Conservation (phyloP, 2,329 filamentous ascomycete genomes). For the Penicillium glabrum region DNA sequence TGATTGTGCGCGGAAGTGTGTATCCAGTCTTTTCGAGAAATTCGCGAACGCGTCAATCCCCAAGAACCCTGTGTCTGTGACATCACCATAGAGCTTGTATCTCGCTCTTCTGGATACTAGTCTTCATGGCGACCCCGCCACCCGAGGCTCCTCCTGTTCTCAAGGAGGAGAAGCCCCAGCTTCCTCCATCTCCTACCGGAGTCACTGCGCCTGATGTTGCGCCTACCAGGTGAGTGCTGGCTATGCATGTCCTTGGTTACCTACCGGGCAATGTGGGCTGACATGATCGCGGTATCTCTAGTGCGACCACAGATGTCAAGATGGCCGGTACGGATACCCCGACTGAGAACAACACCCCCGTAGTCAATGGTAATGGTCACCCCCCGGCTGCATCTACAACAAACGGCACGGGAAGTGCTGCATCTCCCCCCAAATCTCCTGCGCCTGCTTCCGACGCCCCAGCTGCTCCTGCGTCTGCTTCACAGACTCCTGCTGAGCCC, state of each 20-base stretch:
- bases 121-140: conserved; percentile 45
- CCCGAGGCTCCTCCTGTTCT: conserved; percentile 38
- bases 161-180: conserved; percentile 44
- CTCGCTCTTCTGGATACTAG: conserved; percentile 13
- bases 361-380: conserved; percentile 32
- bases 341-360: conserved; percentile 11
- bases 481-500: conserved; percentile 1
- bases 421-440: conserved; percentile 33
- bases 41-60: conserved; percentile 24
- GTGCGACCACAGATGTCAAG: conserved; percentile 26
- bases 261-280: conserved; percentile 1
- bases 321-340: conserved; percentile 17
- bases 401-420: conserved; percentile 30
- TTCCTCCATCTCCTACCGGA: conserved; percentile 37
- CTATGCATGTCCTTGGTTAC: background rate
- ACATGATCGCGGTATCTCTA: conserved; percentile 21
- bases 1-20: conserved; percentile 32
- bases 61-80: conserved; percentile 22
- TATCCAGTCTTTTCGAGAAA: conserved; percentile 30
- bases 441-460: conserved; percentile 9
- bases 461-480: conserved; percentile 4
- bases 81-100: conserved; percentile 14
- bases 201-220: conserved; percentile 27
- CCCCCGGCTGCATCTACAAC: conserved; percentile 17
- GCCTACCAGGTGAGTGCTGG: conserved; percentile 30